phyloP scores from a whole-genome alignment of 352 stramenopile genomes.

The Peronospora destructor region DNA sequence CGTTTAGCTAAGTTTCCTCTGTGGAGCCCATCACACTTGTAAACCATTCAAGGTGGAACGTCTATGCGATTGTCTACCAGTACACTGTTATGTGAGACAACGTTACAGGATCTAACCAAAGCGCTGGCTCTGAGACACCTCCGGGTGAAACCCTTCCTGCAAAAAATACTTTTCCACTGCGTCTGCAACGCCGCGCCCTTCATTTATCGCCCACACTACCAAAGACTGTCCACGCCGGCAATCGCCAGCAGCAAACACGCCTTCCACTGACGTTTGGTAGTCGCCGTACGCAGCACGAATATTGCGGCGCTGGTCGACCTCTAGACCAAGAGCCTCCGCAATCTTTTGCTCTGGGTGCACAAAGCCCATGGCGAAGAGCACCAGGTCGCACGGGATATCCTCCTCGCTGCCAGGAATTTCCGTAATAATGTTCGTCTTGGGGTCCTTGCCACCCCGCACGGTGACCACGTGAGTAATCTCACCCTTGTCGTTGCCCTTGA shows the following conservation, averaged over 20 bases:
- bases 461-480: conserved; percentile 77
- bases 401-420: conserved; percentile 85
- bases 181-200: conserved; percentile 91
- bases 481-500: conserved; percentile 66
- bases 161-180: conserved; percentile 81
- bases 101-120: conserved; percentile 38
- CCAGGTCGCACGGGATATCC: conserved; percentile 91
- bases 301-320: conserved; percentile 93
- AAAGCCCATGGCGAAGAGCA: conserved; percentile 97
- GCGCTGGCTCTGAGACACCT: conserved; percentile 77
- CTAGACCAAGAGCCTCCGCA: conserved; percentile 80
- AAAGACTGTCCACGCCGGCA: conserved; percentile 95
- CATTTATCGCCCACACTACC: conserved; percentile 98
- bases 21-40: background rate
- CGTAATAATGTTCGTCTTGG: conserved; percentile 65
- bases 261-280: conserved; percentile 91
- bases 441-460: conserved; percentile 43
- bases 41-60: no score
- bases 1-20: conserved; percentile 2
- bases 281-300: conserved; percentile 90
- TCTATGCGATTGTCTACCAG: conserved; percentile 24
- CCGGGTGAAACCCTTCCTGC: conserved; percentile 64
- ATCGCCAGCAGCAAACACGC: conserved; percentile 96
- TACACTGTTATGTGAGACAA: conserved; percentile 16
- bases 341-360: conserved; percentile 90